phyloP scores from a whole-genome alignment of 139 green algal genomes.

The Spirogloea muscicola region DNA sequence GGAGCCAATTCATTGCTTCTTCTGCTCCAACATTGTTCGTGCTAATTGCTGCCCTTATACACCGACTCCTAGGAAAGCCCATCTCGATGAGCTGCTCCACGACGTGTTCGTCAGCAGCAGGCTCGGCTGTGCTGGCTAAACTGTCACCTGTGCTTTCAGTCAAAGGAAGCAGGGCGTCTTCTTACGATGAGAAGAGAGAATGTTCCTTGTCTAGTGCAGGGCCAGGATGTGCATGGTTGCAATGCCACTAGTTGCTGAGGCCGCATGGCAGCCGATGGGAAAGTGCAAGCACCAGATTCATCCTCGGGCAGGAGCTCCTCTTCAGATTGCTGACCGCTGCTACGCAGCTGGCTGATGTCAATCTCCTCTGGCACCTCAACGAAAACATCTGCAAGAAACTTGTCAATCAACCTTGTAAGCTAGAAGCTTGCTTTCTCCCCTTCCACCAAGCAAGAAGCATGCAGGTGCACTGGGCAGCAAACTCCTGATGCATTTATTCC shows the following conservation, averaged over 20 bases:
- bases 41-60: conserved; percentile 69
- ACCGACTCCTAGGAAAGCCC: conserved; percentile 83
- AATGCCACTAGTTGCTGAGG: neutral
- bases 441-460: too few relatives aligned
- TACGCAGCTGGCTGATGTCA: conserved; percentile 71
- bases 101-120: conserved; percentile 52
- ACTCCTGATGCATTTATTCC: too few relatives aligned
- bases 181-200: too few relatives aligned
- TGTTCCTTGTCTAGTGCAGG: too few relatives aligned
- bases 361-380: conserved; percentile 79
- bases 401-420: conserved; percentile 1
- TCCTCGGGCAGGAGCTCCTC: conserved; percentile 68
- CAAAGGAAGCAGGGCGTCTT: too few relatives aligned
- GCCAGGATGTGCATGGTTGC: too few relatives aligned
- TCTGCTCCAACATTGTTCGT: conserved; percentile 66
- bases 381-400: conserved; percentile 58
- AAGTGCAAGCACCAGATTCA: conserved; percentile 31
- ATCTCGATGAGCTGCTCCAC: conserved; percentile 69
- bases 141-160: too few relatives aligned
- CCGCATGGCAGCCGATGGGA: neutral
- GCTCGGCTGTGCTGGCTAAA: too few relatives aligned
- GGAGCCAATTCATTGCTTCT: conserved; percentile 84
- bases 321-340: conserved; percentile 52
- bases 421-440: too few relatives aligned
- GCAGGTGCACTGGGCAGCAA: too few relatives aligned